Percentiles rank a stretch among this genome's conserved stretches.
phyloP scores from a whole-genome alignment of 345 rosid genomes.

The Xanthoceras sorbifolium region DNA sequence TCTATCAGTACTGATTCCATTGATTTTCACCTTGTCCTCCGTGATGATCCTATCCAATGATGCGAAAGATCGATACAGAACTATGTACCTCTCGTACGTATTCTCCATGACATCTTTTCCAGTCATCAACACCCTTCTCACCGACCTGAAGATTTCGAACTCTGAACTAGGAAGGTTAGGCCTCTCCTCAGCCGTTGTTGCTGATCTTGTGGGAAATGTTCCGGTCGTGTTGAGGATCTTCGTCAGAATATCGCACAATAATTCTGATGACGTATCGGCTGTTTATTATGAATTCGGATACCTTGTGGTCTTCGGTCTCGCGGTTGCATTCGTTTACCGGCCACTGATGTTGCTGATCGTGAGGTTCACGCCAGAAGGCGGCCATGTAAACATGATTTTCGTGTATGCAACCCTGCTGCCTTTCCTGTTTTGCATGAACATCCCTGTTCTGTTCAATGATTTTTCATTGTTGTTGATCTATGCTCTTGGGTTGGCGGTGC shows the following conservation, averaged over 20 bases:
- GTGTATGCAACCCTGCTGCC: not conserved
- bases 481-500: slow-evolving; percentile 22
- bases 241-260: not conserved
- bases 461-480: slow-evolving; percentile 10
- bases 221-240: not conserved
- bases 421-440: not conserved
- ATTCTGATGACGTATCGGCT: not conserved
- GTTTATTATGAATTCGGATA: too few species aligned
- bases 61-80: not conserved
- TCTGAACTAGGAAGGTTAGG: slow-evolving; percentile 32
- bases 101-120: slow-evolving; percentile 22
- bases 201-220: not conserved
- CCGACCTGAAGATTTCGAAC: slow-evolving; percentile 23
- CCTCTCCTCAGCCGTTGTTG: slow-evolving; percentile 9
- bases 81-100: not conserved
- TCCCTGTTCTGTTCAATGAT: not conserved
- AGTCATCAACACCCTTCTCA: slow-evolving; percentile 18
- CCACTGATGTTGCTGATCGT: slow-evolving; percentile 1
- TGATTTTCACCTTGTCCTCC: not conserved
- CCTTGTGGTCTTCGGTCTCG: not conserved
- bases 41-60: not conserved
- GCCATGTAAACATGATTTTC: not conserved
- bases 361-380: slow-evolving; percentile 2
- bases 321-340: not conserved
- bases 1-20: not conserved